A percentile compares a stretch with the other conserved stretches of the same genome.
phyloP scores from a whole-genome alignment of 208 protist genomes.

The Trypanosomatidae sp. region DNA sequence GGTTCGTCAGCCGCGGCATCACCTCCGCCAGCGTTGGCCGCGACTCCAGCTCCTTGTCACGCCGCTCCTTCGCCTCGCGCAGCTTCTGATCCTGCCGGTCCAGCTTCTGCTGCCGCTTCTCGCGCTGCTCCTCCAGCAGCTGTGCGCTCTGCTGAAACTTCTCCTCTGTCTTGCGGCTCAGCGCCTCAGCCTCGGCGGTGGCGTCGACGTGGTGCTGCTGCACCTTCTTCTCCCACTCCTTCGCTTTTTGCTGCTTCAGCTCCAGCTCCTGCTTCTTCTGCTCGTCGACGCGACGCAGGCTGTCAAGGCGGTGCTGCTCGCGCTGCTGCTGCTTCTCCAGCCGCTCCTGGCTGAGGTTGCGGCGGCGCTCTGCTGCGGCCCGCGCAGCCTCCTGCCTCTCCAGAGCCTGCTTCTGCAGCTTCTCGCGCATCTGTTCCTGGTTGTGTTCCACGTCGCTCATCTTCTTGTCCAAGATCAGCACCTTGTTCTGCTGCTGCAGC shows the following conservation, averaged over 20 bases:
- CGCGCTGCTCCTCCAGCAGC: constrained; percentile 62
- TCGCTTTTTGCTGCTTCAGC: constrained; percentile 51
- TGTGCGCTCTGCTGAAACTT: constrained; percentile 73
- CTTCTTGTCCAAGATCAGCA: constrained; percentile 62
- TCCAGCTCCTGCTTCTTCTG: constrained; percentile 66
- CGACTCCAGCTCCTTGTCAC: constrained; percentile 29
- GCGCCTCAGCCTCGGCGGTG: constrained; percentile 35
- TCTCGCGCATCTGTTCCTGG: constrained; percentile 73
- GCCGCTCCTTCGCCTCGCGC: constrained; percentile 35
- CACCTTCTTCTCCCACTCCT: constrained; percentile 74
- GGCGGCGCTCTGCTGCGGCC: constrained; percentile 70
- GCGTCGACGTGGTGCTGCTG: constrained; percentile 51
- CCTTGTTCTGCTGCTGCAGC: constrained; percentile 70
- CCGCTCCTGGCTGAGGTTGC: constrained; percentile 71
- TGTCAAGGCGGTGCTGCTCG: constrained; percentile 60
- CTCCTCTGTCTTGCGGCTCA: constrained; percentile 50
- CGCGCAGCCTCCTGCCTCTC: constrained; percentile 74
- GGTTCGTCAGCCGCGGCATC: constrained; percentile 42
- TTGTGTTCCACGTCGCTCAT: constrained; percentile 83
- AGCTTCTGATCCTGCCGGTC: constrained; percentile 65
- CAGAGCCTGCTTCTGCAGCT: constrained; percentile 49
- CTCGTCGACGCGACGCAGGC: constrained; percentile 58
- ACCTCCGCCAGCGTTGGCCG: constrained; percentile 35
- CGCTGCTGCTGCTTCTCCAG: constrained; percentile 66
- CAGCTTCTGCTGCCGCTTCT: constrained; percentile 65